Base-by-base conservation (phyloP, 208 protist species). In the Crithidia thermophila region DNA sequence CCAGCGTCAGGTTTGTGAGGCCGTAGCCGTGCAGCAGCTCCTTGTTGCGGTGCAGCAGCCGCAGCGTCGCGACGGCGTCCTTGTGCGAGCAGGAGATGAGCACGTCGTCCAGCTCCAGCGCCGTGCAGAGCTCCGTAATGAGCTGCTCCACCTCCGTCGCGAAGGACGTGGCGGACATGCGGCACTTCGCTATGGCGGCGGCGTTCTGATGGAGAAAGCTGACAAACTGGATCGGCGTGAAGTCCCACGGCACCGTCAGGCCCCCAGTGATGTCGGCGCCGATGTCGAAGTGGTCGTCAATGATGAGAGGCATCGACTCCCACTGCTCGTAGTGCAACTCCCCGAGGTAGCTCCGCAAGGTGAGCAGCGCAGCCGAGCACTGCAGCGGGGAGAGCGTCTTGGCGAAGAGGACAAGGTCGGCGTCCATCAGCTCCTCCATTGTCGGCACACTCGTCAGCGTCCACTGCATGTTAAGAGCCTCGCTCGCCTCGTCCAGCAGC, bases 351-450 rank as follows among this genome's bases (percentile, higher is more conserved):
- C 62, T 62, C 21, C 85, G 85, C 23, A 97, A 80, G n/a, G 90
- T 97, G 58, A 94, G 77, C 47, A 97, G 64, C 6, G 93, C 93
- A 1, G 88, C 79, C n/a, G 90, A 79, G 40, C 85, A 91, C 75
- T 97, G 88, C 45, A 93, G 60, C n/a, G 93, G 93, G 11, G 87
- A 93, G 9, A 97, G 71, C 21, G 75, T 76, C 20, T 79, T 79
- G 27, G 83, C 55, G 70, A 97, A 94, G 31, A 95, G 77, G 37
- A 97, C 67, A 56, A 93, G 88, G 61, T 97, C 93, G 4, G 87
- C 88, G 40, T 97, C 93, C 72, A 97, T 95, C 21, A 97, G 78
- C 72, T 97, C 93, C 65, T 95, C 90, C 5, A 97, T 58, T 3
- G 83, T 90, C 14, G 93, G 93, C 13, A 75, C 74, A 0, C 73